These are phyloP conservation scores for Aspergillus hancockii DNA, from an alignment of 495 filamentous ascomycete genomes.

Conservation along the genomic window DNA sequence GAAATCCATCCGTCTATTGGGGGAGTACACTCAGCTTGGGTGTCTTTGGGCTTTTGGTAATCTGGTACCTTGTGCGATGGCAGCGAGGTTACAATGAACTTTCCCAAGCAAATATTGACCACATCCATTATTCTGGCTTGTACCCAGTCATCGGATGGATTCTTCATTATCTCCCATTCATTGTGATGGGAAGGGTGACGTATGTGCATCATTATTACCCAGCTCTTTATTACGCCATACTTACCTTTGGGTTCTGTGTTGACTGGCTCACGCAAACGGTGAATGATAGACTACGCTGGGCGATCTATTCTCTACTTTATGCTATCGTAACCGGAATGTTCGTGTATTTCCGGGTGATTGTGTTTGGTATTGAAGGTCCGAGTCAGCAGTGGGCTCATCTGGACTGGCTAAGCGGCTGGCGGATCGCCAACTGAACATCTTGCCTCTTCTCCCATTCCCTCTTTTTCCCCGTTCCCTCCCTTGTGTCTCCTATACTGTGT, in stretches of 20 bases:
- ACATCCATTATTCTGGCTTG: slow-evolving; percentile 89
- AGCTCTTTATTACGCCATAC: slow-evolving; percentile 95
- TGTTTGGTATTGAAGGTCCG: slow-evolving; percentile 89
- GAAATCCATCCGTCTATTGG: slow-evolving; percentile 97
- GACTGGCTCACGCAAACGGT: slow-evolving; percentile 76
- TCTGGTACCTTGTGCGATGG: slow-evolving; percentile 92
- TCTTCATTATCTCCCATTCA: slow-evolving; percentile 92
- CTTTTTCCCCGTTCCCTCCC: neutral
- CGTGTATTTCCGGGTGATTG: slow-evolving; percentile 88
- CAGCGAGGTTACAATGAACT: slow-evolving; percentile 92
- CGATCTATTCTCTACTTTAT: slow-evolving; percentile 72
- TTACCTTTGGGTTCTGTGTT: slow-evolving; percentile 82
- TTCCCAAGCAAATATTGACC: slow-evolving; percentile 74
- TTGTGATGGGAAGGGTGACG: slow-evolving; percentile 96
- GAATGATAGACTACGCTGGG: slow-evolving; percentile 57
- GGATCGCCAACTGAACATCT: slow-evolving; percentile 45
- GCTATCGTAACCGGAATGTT: slow-evolving; percentile 73
- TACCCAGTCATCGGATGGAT: slow-evolving; percentile 95
- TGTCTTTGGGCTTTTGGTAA: slow-evolving; percentile 66
- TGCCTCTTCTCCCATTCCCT: neutral
- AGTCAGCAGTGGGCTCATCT: slow-evolving; percentile 85
- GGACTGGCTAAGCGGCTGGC: slow-evolving; percentile 78
- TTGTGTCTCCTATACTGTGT: neutral
- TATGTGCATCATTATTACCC: slow-evolving; percentile 99
- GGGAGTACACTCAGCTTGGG: slow-evolving; percentile 78